Evolutionary conservation across 495 filamentous ascomycete genomes (phyloP).

Genomic region (Penicillium robsamsonii): DNA sequence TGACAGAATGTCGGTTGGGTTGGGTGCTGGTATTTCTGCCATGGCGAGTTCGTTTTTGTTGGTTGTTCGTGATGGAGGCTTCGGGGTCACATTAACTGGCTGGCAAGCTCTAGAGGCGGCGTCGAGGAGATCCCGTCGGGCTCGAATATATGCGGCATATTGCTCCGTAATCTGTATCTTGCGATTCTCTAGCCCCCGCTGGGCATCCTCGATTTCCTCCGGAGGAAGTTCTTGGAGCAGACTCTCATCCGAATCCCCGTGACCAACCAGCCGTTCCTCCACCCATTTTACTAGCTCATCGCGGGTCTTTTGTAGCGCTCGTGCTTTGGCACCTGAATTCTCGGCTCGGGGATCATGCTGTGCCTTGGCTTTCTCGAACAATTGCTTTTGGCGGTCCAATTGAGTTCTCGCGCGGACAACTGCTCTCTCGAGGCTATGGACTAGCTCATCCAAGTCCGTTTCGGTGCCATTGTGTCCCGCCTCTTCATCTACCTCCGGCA

Average conservation of each 20-base stretch:
- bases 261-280: constrained; percentile 60
- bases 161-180: constrained; percentile 50
- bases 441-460: constrained; percentile 47
- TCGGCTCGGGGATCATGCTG: constrained; percentile 22
- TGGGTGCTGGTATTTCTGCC: constrained; percentile 19
- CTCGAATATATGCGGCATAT: constrained; percentile 41
- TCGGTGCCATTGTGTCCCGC: constrained; percentile 3
- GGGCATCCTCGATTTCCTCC: constrained; percentile 38
- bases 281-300: constrained; percentile 71
- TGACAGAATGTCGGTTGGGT: constrained; percentile 42
- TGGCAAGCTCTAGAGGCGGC: constrained; percentile 40
- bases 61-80: constrained; percentile 29
- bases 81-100: constrained; percentile 28
- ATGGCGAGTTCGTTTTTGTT: constrained; percentile 17
- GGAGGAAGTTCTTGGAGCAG: constrained; percentile 37
- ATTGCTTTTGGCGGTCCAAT: constrained; percentile 59
- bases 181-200: constrained; percentile 35
- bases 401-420: constrained; percentile 61
- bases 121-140: constrained; percentile 39
- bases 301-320: constrained; percentile 54
- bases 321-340: constrained; percentile 36
- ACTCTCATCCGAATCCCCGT: constrained; percentile 41
- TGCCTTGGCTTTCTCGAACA: constrained; percentile 56
- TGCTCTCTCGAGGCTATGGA: constrained; percentile 62
- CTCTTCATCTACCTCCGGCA: constrained; percentile 37